Conservation (phyloP, 768 basidiomycete genomes). For the Lactarius hatsudake region DNA sequence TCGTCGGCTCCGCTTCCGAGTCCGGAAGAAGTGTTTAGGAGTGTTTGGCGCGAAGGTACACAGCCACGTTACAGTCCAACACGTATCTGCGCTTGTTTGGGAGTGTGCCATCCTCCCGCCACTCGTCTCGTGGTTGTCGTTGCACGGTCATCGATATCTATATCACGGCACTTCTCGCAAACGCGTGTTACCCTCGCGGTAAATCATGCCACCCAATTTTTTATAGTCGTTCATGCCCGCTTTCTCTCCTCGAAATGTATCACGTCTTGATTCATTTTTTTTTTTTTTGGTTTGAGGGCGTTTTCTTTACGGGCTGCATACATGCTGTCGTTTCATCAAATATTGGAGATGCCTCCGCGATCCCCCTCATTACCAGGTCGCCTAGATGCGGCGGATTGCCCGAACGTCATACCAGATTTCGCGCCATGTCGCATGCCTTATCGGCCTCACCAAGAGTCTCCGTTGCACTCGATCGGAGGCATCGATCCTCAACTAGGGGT, state of each 20-base stretch:
- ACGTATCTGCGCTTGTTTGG: too few relatives aligned
- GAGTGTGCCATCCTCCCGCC: too few relatives aligned
- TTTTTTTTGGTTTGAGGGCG: not conserved
- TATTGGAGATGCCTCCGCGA: not conserved
- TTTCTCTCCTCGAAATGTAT: not conserved
- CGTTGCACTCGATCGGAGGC: not conserved
- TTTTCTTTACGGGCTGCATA: not conserved
- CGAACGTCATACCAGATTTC: not conserved
- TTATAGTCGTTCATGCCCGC: not conserved
- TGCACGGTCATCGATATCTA: not conserved
- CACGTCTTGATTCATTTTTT: not conserved
- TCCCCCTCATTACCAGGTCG: not conserved
- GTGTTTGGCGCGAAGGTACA: too few relatives aligned
- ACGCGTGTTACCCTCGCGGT: not conserved
- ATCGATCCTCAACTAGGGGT: not conserved
- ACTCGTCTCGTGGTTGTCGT: too few relatives aligned
- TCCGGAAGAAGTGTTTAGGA: too few relatives aligned
- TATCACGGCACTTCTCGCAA: not conserved
- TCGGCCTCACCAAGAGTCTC: not conserved
- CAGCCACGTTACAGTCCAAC: too few relatives aligned
- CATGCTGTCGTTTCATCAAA: not conserved
- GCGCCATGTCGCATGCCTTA: not conserved
- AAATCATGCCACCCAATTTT: not conserved
- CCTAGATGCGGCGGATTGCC: not conserved
- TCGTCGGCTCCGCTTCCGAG: too few relatives aligned